A percentile compares a stretch with the other conserved stretches of the same genome.
phyloP scores from a whole-genome alignment of 2,329 filamentous ascomycete genomes.

The Plenodomus tracheiphilus region DNA sequence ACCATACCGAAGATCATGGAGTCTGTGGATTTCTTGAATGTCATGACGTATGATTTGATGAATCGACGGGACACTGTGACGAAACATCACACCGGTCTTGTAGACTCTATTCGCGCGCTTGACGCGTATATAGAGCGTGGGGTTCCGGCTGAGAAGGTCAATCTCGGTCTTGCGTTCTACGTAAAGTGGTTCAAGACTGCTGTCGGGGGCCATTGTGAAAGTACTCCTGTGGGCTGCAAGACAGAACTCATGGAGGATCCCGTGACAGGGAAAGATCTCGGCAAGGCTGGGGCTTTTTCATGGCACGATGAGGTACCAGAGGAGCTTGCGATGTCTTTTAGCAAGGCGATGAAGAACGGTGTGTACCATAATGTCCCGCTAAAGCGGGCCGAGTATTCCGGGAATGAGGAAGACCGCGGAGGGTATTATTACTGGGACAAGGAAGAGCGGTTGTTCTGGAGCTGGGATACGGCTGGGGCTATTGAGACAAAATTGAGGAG shows the following conservation, averaged over 20 bases:
- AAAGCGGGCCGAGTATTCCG: too few relatives aligned
- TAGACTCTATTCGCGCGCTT: constrained; percentile 58
- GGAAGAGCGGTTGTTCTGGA: constrained; percentile 67
- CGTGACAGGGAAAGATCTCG: constrained; percentile 62
- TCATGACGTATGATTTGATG: constrained; percentile 75
- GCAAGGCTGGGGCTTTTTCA: constrained; percentile 61
- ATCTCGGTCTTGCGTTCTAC: constrained; percentile 70
- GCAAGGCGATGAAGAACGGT: constrained; percentile 58
- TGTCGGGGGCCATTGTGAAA: constrained; percentile 50
- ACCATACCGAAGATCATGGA: constrained; percentile 61
- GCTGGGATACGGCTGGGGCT: constrained; percentile 67
- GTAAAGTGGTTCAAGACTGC: constrained; percentile 65
- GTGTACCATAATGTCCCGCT: too few relatives aligned
- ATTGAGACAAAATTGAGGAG: constrained; percentile 64
- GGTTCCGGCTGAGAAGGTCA: constrained; percentile 57
- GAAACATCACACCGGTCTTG: constrained; percentile 65
- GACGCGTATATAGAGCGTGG: constrained; percentile 63
- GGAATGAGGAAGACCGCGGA: constrained; percentile 61
- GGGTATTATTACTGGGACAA: constrained; percentile 71
- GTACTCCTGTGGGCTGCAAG: constrained; percentile 61
- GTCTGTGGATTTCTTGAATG: constrained; percentile 67
- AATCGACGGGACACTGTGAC: constrained; percentile 67
- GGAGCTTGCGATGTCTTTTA: constrained; percentile 60
- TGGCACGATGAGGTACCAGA: constrained; percentile 33
- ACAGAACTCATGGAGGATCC: constrained; percentile 64